These are phyloP conservation scores for Pythium scleroteichum DNA, from an alignment of 352 stramenopile species.

Conservation along the genomic window DNA sequence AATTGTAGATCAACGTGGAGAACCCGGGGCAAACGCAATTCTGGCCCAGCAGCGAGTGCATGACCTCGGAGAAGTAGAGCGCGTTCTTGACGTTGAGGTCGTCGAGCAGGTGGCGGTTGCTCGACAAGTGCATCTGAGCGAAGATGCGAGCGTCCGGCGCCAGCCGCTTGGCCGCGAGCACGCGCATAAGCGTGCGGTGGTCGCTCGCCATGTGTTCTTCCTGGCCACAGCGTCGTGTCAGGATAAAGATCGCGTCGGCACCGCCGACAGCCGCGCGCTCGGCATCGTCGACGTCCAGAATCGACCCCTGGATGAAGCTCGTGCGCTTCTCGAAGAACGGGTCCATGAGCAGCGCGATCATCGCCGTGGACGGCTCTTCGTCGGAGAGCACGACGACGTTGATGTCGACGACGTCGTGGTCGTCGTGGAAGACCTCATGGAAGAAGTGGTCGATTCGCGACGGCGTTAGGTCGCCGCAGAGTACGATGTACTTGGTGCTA, in stretches of 20 bases:
- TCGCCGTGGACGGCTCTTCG: constrained; percentile 69
- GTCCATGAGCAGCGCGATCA: constrained; percentile 77
- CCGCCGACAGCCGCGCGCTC: constrained; percentile 62
- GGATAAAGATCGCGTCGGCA: constrained; percentile 80
- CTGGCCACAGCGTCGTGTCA: constrained; percentile 60
- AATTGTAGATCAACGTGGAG: constrained; percentile 87
- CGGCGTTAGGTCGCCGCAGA: constrained; percentile 80
- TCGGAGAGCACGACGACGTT: constrained; percentile 79
- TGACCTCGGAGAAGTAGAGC: constrained; percentile 78
- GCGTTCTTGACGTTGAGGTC: constrained; percentile 79
- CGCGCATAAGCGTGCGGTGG: constrained; percentile 79
- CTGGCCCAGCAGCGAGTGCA: constrained; percentile 78
- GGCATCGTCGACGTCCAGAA: constrained; percentile 79
- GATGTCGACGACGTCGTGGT: constrained; percentile 81
- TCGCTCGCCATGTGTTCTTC: constrained; percentile 73
- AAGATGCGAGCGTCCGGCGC: constrained; percentile 57
- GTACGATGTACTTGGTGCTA: constrained; percentile 69
- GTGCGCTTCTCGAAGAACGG: constrained; percentile 86
- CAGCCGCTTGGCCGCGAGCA: constrained; percentile 71
- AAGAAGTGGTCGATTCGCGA: constrained; percentile 87
- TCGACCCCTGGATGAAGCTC: constrained; percentile 78
- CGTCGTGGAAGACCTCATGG: constrained; percentile 85
- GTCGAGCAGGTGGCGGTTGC: constrained; percentile 73
- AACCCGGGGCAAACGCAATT: constrained; percentile 87
- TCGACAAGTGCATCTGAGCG: constrained; percentile 76